These are phyloP conservation scores for Populus tremula DNA, from an alignment of 345 rosid genomes.

Conservation along the genomic window DNA sequence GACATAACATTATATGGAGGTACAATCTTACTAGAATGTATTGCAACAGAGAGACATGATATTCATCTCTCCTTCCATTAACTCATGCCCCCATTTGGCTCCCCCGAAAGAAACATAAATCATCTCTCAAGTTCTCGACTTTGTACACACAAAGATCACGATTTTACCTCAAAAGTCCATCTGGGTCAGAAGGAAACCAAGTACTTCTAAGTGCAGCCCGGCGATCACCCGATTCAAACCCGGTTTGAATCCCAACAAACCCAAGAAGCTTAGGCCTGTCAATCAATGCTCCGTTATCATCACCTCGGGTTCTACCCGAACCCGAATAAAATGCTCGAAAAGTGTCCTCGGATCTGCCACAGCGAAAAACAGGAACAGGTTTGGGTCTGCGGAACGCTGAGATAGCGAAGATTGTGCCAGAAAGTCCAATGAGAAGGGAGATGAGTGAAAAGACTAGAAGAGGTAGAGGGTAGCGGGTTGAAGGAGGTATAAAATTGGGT, in stretches of 20 bases:
- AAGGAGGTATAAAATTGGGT: conserved; percentile 19
- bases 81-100: neutral
- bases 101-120: neutral
- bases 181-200: conserved; percentile 80
- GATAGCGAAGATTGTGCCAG: conserved; percentile 60
- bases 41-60: neutral
- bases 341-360: conserved; percentile 61
- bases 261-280: conserved; percentile 72
- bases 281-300: conserved; percentile 23
- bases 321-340: conserved; percentile 39
- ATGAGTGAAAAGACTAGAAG: conserved; percentile 50
- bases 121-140: neutral
- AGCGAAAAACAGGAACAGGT: conserved; percentile 47
- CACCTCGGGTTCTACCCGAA: conserved; percentile 17
- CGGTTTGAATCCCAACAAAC: conserved; percentile 76
- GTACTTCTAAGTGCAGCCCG: conserved; percentile 56
- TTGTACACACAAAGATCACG: no score
- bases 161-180: conserved; percentile 57
- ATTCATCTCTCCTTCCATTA: neutral
- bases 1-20: neutral
- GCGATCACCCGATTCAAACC: conserved; percentile 56
- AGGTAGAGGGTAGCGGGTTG: conserved; percentile 34
- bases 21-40: neutral
- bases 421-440: conserved; percentile 55
- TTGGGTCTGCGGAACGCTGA: conserved; percentile 32